These are phyloP conservation scores for Grifola frondosa DNA, from an alignment of 1,284 basidiomycete genomes.

Conservation along the genomic window DNA sequence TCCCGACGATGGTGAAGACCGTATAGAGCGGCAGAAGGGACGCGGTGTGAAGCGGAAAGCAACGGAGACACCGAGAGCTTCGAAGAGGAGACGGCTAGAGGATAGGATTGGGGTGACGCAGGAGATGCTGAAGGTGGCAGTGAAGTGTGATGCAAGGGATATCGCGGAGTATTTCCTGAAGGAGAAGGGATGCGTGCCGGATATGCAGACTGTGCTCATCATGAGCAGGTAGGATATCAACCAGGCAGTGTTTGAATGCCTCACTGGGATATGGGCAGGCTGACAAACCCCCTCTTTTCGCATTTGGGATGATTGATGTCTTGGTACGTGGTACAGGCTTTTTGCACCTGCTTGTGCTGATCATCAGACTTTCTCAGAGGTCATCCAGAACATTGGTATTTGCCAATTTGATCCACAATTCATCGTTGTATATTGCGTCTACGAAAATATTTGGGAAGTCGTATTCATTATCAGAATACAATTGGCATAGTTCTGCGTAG, in stretches of 20 bases:
- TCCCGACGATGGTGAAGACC: neutral
- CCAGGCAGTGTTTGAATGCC: no score
- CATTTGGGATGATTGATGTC: slow-evolving; percentile 3
- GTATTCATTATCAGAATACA: no score
- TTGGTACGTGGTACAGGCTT: neutral
- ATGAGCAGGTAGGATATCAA: slow-evolving; percentile 30
- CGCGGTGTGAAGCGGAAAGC: neutral
- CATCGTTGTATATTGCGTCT: no score
- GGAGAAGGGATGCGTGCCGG: slow-evolving; percentile 76
- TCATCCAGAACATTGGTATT: no score
- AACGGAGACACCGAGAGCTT: slow-evolving; percentile 22
- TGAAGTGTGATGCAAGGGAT: slow-evolving; percentile 61
- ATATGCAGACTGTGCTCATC: slow-evolving; percentile 62
- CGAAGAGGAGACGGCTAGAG: slow-evolving; percentile 53
- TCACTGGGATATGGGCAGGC: no score
- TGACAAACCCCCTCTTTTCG: slow-evolving; percentile 1
- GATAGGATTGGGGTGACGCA: slow-evolving; percentile 59
- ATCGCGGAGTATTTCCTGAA: slow-evolving; percentile 71
- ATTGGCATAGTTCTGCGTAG: no score
- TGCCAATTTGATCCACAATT: no score
- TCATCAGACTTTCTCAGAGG: neutral
- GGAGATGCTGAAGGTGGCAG: slow-evolving; percentile 63
- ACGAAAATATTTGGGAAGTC: no score
- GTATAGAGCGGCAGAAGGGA: neutral
- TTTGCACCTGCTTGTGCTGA: neutral